phyloP scores from a whole-genome alignment of 257 asterid genomes.

The Eucommia ulmoides region DNA sequence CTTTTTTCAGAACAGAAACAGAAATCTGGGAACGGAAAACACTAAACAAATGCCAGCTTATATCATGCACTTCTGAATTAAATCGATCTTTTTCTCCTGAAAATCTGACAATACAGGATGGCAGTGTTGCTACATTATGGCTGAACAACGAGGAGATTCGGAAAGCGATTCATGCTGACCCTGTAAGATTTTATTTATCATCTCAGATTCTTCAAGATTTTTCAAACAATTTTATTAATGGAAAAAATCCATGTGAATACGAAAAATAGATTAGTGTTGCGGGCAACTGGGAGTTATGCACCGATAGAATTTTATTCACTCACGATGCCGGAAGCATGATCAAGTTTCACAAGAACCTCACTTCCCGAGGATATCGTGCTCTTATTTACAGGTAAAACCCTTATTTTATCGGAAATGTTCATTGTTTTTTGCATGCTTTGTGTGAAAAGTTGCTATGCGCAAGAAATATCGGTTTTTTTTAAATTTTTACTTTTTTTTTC shows the following conservation, averaged over 20 bases:
- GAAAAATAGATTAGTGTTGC: constrained; percentile 33
- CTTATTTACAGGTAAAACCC: constrained; percentile 51
- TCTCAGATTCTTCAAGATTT: constrained; percentile 8
- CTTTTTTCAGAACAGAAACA: no score
- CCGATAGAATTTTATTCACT: constrained; percentile 35
- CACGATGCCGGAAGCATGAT: constrained; percentile 97
- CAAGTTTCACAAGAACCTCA: constrained; percentile 76
- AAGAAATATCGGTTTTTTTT: no score
- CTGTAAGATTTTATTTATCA: constrained; percentile 34
- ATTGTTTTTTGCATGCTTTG: no score
- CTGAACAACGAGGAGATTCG: constrained; percentile 66
- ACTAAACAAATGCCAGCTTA: no score
- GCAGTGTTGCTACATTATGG: constrained; percentile 78
- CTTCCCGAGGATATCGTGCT: constrained; percentile 68
- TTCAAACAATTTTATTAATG: constrained; percentile 8
- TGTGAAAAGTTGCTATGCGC: no score
- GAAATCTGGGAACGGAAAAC: no score
- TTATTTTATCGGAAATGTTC: no score
- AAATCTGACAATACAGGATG: constrained; percentile 36
- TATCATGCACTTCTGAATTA: no score
- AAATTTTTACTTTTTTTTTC: no score
- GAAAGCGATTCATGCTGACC: constrained; percentile 78
- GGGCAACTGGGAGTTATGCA: constrained; percentile 64
- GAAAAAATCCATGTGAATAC: constrained; percentile 1
- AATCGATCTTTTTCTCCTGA: constrained; percentile 4